Base-by-base conservation (phyloP, 2,329 filamentous ascomycete genomes). In the Aspergillus sp. region DNA sequence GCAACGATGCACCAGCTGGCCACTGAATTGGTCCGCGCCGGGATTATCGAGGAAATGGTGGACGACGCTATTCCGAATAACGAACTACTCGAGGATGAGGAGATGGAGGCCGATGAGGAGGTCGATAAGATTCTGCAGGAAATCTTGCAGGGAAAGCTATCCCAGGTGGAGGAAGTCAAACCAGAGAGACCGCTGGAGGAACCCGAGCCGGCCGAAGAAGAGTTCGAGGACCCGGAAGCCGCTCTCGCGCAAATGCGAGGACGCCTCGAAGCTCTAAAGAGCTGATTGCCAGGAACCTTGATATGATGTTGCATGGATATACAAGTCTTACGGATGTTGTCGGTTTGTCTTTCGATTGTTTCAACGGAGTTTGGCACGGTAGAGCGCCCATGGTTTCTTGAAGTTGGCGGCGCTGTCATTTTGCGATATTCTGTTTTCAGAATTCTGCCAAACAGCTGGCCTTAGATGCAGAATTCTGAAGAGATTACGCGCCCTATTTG, bases 1-100 rank as follows among this genome's bases (percentile, higher is more conserved):
- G 87, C 85, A 14, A 97, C 93, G 8, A 98, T 98, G 93, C 83
- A 87, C 62, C 91, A 96, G 74, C 80, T 98, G 50, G 89, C 88
- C 68, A 83, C 88, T 57, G 95, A 98, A 81, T 78, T 98, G 65
- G 90, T 96, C 75, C 96, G 92, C 79, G 93, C 95, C 2, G 95
- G 93, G 15, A 93, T 99, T 64, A 96, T 98, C 60, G 93, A 98
- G 80, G 95, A 99, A 79, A 97, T 98, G 90, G 87, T 96, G 4
- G 90, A 88, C 48, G 93, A 98, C 72, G 87, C 83, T 44, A 79
- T 98, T 64, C 91, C 92, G n/a, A 80, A 84, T 60, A 84, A 88
- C 63, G 88, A 92, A 57, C 77, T 88, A 52, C 79, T 91, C 51
- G 87, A 89, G 65, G 80, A 85, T 53, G 84, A 90, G 57, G 86